A percentile compares a stretch with the other conserved stretches of the same genome.
Conservation (phyloP, 139 green algal genomes). For the Coelastrella sp. region DNA sequence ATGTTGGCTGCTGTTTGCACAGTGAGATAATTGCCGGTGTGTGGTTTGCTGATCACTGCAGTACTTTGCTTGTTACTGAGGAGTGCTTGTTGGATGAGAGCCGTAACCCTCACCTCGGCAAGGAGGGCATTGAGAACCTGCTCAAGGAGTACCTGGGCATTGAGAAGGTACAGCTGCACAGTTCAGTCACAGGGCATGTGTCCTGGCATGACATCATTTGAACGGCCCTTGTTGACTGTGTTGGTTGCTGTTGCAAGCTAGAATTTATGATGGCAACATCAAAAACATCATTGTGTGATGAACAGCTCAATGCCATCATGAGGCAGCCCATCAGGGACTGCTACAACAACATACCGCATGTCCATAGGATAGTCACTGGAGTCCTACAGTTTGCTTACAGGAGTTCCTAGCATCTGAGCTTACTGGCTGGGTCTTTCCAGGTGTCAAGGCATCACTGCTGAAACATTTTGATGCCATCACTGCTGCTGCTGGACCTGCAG, state of each 20-base stretch:
- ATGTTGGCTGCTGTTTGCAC: too few species aligned
- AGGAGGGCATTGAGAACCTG: constrained; percentile 67
- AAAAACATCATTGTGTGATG: not conserved
- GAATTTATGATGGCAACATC: not conserved
- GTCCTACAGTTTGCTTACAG: not conserved
- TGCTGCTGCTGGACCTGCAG: constrained; percentile 1
- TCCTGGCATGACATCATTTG: not conserved
- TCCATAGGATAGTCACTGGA: not conserved
- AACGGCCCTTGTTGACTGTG: not conserved
- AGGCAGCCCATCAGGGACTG: not conserved
- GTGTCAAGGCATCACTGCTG: not conserved
- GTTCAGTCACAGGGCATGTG: not conserved
- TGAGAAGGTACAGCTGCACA: constrained; percentile 49
- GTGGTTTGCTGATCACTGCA: constrained; percentile 13
- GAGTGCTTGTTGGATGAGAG: constrained; percentile 81
- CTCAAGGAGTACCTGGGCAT: constrained; percentile 79
- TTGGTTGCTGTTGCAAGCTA: not conserved
- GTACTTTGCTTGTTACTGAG: constrained; percentile 80
- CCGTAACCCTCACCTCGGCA: constrained; percentile 77
- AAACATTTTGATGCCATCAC: not conserved
- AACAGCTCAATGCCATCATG: not conserved
- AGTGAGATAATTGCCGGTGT: too few species aligned
- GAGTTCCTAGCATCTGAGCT: not conserved
- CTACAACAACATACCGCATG: not conserved
- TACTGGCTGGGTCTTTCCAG: not conserved